Conservation (phyloP, 2,329 filamentous ascomycete genomes). For the Microcera coccophila region DNA sequence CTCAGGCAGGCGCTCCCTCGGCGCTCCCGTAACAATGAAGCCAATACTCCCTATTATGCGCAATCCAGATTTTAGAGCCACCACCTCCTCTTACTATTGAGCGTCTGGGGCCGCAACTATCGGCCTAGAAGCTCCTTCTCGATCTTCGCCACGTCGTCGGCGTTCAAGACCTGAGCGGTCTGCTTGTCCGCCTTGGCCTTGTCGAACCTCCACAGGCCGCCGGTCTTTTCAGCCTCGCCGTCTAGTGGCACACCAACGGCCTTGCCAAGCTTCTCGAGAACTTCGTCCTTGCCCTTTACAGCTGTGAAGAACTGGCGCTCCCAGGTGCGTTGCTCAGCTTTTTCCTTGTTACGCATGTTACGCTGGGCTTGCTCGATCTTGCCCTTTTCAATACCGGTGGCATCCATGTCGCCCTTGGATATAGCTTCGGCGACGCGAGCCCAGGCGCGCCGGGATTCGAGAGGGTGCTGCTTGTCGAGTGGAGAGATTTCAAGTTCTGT, state of each 20-base stretch:
- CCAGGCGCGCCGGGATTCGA: constrained; percentile 88
- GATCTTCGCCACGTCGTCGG: constrained; percentile 40
- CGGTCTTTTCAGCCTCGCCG: constrained; percentile 58
- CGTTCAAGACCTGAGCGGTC: constrained; percentile 35
- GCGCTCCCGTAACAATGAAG: background rate
- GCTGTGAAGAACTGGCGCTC: constrained; percentile 75
- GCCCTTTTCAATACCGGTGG: constrained; percentile 71
- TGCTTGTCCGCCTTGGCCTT: constrained; percentile 41
- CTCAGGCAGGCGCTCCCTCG: background rate
- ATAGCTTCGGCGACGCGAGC: constrained; percentile 78
- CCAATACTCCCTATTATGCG: background rate
- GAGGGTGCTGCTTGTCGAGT: constrained; percentile 74
- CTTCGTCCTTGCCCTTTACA: constrained; percentile 43
- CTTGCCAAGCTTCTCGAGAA: constrained; percentile 44
- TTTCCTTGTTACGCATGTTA: constrained; percentile 67
- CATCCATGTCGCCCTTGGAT: constrained; percentile 76
- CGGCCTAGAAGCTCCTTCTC: constrained; percentile 44
- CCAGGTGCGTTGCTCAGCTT: constrained; percentile 72
- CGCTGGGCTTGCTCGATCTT: constrained; percentile 89
- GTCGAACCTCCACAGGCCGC: constrained; percentile 58
- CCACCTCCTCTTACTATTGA: constrained; percentile 5
- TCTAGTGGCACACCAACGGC: constrained; percentile 45
- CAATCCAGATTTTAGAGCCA: constrained; percentile 10
- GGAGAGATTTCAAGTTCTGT: constrained; percentile 69
- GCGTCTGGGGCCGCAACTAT: constrained; percentile 21